Percentiles rank a stretch among this genome's conserved stretches.
Evolutionary conservation across 169 alveolate genomes (phyloP).

Genomic region (Amoebophrya sp.): DNA sequence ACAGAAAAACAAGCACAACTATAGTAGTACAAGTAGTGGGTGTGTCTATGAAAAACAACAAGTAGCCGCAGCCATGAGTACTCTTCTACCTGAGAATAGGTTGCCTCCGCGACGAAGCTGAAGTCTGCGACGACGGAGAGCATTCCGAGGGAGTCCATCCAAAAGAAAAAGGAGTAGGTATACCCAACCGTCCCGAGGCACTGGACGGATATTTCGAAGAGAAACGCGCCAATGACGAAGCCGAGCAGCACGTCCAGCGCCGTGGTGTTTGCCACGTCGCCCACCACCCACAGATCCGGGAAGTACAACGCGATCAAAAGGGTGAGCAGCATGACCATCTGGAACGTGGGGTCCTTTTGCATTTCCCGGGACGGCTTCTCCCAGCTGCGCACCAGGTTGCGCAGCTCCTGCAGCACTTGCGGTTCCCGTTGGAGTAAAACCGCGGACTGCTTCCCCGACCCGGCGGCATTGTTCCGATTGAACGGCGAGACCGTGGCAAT

Average conservation of each 20-base stretch:
- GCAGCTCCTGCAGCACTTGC: background rate
- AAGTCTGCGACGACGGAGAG: slow-evolving; percentile 1
- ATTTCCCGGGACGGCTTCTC: background rate
- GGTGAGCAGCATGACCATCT: background rate
- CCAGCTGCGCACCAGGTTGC: background rate
- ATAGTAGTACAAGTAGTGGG: too few species aligned
- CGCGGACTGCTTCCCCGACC: too few species aligned
- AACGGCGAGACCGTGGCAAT: too few species aligned
- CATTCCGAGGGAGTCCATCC: background rate
- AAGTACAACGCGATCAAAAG: background rate
- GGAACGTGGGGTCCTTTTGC: background rate
- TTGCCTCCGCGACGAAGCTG: background rate
- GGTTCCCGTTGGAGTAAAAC: too few species aligned
- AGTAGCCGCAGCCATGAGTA: too few species aligned
- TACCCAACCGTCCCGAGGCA: background rate
- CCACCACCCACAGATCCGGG: background rate
- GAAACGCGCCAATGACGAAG: background rate
- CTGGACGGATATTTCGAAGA: background rate
- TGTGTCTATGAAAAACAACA: too few species aligned
- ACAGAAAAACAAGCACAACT: too few species aligned
- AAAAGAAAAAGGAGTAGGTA: slow-evolving; percentile 1
- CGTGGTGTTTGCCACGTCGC: background rate
- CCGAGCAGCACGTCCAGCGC: background rate
- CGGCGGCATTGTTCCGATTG: too few species aligned
- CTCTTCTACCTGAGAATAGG: background rate